Evolutionary conservation across 805 yeast species (phyloP).

Genomic region (Saccharomyces paradoxus): DNA sequence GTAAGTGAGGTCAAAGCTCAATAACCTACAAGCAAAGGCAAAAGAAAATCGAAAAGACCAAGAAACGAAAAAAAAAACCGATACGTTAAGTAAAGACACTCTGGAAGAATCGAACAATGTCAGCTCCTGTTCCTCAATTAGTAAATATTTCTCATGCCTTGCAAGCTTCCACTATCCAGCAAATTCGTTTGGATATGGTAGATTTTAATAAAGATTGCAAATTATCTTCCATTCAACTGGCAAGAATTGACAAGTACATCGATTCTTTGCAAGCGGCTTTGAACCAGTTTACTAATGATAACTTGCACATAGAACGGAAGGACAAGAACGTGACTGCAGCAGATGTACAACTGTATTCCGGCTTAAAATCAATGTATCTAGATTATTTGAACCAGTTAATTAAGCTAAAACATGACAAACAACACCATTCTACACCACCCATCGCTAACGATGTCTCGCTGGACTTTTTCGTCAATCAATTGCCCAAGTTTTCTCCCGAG

Average conservation of each 20-base stretch:
- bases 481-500: constrained; percentile 19
- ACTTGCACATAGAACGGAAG: constrained; percentile 20
- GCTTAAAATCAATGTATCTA: constrained; percentile 26
- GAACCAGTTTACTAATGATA: constrained; percentile 22
- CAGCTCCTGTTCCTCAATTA: constrained; percentile 25
- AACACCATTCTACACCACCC: constrained; percentile 1
- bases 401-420: constrained; percentile 12
- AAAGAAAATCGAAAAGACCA: neutral
- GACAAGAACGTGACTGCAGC: constrained; percentile 18
- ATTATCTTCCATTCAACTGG: constrained; percentile 10
- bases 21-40: neutral
- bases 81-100: neutral
- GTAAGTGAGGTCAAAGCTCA: neutral
- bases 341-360: constrained; percentile 24
- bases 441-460: constrained; percentile 6
- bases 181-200: constrained; percentile 23
- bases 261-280: constrained; percentile 17
- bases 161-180: constrained; percentile 22
- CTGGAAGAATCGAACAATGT: constrained; percentile 6
- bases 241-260: constrained; percentile 18
- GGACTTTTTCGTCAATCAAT: constrained; percentile 17
- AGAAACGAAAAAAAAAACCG: neutral
- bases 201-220: constrained; percentile 9
- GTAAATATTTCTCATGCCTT: constrained; percentile 28
- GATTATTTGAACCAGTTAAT: constrained; percentile 24